phyloP scores from a whole-genome alignment of 257 asterid genomes.

The Nyctanthes arbortristis region DNA sequence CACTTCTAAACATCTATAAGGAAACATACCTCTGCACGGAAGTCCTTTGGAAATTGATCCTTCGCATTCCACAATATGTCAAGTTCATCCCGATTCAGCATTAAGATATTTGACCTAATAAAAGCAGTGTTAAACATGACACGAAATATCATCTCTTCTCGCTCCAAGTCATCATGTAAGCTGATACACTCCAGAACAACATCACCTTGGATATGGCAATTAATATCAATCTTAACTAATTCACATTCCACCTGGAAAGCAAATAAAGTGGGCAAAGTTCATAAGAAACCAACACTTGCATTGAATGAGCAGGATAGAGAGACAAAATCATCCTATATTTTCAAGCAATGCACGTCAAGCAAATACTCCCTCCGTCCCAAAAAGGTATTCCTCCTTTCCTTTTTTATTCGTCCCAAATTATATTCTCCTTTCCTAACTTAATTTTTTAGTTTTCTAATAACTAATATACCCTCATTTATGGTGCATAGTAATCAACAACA shows the following conservation, averaged over 20 bases:
- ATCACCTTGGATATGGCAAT: constrained; percentile 90
- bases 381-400: too few species aligned
- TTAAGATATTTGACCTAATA: constrained; percentile 88
- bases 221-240: constrained; percentile 80
- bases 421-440: too few species aligned
- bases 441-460: too few species aligned
- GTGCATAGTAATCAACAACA: too few species aligned
- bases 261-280: constrained; percentile 20
- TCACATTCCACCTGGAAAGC: constrained; percentile 77
- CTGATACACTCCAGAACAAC: constrained; percentile 88
- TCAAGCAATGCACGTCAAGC: neutral
- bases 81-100: constrained; percentile 83
- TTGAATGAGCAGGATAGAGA: constrained; percentile 4
- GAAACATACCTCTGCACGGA: constrained; percentile 80
- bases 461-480: too few species aligned
- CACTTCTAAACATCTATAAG: constrained; percentile 4
- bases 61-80: constrained; percentile 83
- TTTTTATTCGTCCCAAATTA: too few species aligned
- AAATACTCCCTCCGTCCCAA: too few species aligned
- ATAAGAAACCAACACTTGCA: constrained; percentile 4
- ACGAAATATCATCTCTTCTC: constrained; percentile 86
- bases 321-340: neutral
- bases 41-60: constrained; percentile 81
- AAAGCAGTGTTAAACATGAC: constrained; percentile 95
- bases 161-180: constrained; percentile 72